Evolutionary conservation across 176 grass and related monocot species (phyloP).

Genomic region (Saccharum spontaneum): DNA sequence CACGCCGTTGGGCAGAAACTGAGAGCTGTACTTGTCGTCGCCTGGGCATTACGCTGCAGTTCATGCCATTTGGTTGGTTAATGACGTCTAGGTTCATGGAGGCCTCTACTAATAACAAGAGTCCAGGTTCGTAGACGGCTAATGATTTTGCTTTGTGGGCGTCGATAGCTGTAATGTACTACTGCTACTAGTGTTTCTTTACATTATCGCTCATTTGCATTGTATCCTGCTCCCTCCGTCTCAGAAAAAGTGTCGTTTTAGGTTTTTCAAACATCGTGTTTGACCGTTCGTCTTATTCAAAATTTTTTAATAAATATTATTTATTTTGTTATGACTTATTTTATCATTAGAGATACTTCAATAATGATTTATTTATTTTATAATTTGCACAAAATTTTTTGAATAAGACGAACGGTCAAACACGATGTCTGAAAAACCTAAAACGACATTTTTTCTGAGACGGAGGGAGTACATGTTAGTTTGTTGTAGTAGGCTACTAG

Average conservation of each 20-base stretch:
- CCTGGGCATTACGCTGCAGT: neutral
- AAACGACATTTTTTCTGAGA: no score
- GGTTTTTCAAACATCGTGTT: no score
- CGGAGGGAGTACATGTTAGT: neutral
- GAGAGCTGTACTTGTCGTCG: neutral
- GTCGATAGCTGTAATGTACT: neutral
- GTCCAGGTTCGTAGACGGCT: conserved; percentile 27
- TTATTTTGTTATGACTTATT: no score
- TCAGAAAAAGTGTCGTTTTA: no score
- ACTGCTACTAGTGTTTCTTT: neutral
- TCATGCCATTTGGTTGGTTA: neutral
- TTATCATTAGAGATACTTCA: no score
- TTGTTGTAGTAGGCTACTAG: neutral
- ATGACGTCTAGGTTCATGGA: conserved; percentile 17
- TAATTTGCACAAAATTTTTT: no score
- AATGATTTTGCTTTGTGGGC: neutral
- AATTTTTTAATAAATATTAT: no score
- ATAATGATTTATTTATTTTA: no score
- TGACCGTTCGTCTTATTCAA: no score
- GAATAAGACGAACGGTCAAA: no score
- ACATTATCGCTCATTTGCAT: neutral
- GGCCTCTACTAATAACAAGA: neutral
- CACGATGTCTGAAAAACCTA: no score
- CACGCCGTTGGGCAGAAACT: neutral
- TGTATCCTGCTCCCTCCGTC: no score